Base-by-base conservation (phyloP, 106 monocot species). In the Dendrobium nobile region DNA sequence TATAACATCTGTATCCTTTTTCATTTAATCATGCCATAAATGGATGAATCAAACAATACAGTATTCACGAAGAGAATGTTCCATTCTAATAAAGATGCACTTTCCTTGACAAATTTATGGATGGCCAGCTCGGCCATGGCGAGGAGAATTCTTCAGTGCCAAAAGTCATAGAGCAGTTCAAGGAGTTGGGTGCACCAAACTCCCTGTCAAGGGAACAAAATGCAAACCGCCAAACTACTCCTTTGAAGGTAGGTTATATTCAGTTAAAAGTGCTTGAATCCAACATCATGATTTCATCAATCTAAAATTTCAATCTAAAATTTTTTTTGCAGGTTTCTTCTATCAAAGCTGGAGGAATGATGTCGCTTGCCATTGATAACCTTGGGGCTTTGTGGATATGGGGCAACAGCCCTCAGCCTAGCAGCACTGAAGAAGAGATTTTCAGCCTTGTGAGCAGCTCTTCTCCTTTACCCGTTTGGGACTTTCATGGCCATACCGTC, bases 1-100 rank as follows among this genome's bases (percentile, higher is more conserved):
- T 94, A 92, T 84, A 94, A 94, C 73, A 81, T 80, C 61, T 94
- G 94, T 94, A 94, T 92, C 89, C 91, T 92, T 86, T 86, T 45
- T 61, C 16, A 9, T 41, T 31, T 59, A 61, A 10, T 48, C 20
- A 77, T 61, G 42, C 9, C 9, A 40, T 81, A 18, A 73, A 72
- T 26, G 40, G 18, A 40, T 3, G 41, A 73, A 28, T 20, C 74
- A 74, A 74, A 33, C 77, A 54, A 54, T 77, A 22, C 31, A 75
- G 13, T 20, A 43, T 24, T 1, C 28, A 74, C 72, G 0, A 41
- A 22, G 33, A 37, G 28, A 74, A 74, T 44, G 11, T 8, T 44
- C 40, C 20, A 74, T 74, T 74, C n/a, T 44, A 43, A 74, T n/a
- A 74, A 74, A 72, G 43, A 44, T 0, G n/a, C 80, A 72, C 48